Percentiles rank a stretch among this genome's conserved stretches.
Evolutionary conservation across 1,284 basidiomycete species (phyloP).

Genomic region (Polyporus tsugae): DNA sequence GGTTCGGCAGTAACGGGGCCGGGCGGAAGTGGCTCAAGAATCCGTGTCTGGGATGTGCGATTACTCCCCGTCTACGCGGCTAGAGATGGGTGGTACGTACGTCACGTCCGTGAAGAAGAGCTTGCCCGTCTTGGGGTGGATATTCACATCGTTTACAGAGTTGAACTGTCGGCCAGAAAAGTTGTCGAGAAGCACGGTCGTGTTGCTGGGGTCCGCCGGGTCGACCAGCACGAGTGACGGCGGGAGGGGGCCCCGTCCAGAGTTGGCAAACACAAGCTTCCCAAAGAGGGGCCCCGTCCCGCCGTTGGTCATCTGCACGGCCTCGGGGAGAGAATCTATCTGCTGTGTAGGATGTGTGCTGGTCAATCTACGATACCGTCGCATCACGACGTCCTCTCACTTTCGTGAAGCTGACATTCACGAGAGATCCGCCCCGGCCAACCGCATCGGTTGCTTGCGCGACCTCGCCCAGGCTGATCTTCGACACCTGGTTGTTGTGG

Average conservation of each 20-base stretch:
- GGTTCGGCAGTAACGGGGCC: constrained; percentile 67
- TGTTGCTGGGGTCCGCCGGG: constrained; percentile 59
- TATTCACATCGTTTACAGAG: constrained; percentile 55
- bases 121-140: constrained; percentile 67
- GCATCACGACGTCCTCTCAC: constrained; percentile 76
- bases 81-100: not conserved
- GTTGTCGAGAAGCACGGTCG: constrained; percentile 44
- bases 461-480: constrained; percentile 48
- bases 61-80: not conserved
- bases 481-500: constrained; percentile 52
- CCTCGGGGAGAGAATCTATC: constrained; percentile 53
- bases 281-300: constrained; percentile 74
- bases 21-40: constrained; percentile 72
- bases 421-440: constrained; percentile 44
- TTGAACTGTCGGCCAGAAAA: constrained; percentile 82
- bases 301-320: constrained; percentile 77
- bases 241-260: constrained; percentile 70
- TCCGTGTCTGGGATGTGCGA: constrained; percentile 60
- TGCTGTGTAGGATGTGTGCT: not conserved
- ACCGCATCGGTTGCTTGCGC: constrained; percentile 35
- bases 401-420: constrained; percentile 64
- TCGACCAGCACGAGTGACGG: constrained; percentile 73
- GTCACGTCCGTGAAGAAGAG: constrained; percentile 7
- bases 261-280: constrained; percentile 70
- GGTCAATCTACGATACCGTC: not conserved